Percentiles rank a stretch among this genome's conserved stretches.
These are phyloP conservation scores for Euphorbia peplus DNA, from an alignment of 345 rosid species.

Conservation along the genomic window DNA sequence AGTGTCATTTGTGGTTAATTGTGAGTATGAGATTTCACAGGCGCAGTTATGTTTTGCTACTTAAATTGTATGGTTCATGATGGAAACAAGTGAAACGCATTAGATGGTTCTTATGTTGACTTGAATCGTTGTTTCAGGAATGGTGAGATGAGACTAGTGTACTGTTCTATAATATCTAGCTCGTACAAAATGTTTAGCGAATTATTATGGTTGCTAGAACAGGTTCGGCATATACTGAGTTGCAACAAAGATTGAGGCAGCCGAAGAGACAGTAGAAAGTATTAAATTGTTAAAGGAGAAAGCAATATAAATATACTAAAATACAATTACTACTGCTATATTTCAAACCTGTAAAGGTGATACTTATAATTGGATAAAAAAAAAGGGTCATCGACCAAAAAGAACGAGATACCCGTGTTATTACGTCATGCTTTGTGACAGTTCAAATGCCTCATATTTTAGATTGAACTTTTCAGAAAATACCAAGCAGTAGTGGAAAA, in stretches of 20 bases:
- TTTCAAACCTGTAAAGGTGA: too few relatives aligned
- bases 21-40: neutral
- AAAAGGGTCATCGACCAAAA: too few relatives aligned
- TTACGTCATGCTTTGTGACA: too few relatives aligned
- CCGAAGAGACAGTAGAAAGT: too few relatives aligned
- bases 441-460: neutral
- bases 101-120: neutral
- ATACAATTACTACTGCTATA: too few relatives aligned
- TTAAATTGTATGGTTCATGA: neutral
- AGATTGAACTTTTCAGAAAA: neutral
- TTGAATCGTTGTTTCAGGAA: neutral
- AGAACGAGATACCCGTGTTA: too few relatives aligned
- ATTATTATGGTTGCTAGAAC: neutral
- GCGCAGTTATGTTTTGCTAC: neutral
- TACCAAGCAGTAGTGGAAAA: neutral
- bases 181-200: neutral
- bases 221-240: neutral
- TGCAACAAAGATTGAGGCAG: neutral
- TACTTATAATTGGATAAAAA: too few relatives aligned
- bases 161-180: neutral
- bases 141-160: neutral
- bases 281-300: neutral
- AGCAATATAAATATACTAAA: neutral
- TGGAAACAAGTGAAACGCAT: neutral
- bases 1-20: constrained; percentile 8